A percentile compares a stretch with the other conserved stretches of the same genome.
These are phyloP conservation scores for Saxophila tyrrhenica DNA, from an alignment of 495 filamentous ascomycete species.

Conservation along the genomic window DNA sequence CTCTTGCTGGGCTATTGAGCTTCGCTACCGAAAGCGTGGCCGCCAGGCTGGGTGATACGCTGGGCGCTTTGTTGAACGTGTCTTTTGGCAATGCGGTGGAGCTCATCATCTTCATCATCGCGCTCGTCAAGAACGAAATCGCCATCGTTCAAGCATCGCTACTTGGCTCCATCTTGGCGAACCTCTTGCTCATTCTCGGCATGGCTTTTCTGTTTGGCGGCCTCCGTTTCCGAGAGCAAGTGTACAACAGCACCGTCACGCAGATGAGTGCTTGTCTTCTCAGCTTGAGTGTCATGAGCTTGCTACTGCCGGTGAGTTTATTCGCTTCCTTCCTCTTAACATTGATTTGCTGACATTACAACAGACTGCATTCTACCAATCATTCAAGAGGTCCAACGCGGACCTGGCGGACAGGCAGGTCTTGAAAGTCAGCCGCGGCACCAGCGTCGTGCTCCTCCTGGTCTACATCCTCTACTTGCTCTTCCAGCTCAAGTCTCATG, in stretches of 20 bases:
- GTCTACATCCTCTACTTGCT: slow-evolving; percentile 78
- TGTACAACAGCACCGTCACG: slow-evolving; percentile 89
- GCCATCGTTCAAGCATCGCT: slow-evolving; percentile 81
- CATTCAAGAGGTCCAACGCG: slow-evolving; percentile 48
- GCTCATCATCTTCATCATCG: slow-evolving; percentile 76
- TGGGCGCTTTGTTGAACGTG: slow-evolving; percentile 74
- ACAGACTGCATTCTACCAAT: slow-evolving; percentile 83
- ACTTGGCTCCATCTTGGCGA: slow-evolving; percentile 78
- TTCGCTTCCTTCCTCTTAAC: neutral
- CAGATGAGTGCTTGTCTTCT: slow-evolving; percentile 92
- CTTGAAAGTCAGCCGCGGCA: slow-evolving; percentile 76
- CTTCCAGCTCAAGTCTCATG: slow-evolving; percentile 85
- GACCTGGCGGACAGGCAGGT: slow-evolving; percentile 51
- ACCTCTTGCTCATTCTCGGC: slow-evolving; percentile 76
- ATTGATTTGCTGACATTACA: neutral
- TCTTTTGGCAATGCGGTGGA: slow-evolving; percentile 87
- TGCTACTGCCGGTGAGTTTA: slow-evolving; percentile 55
- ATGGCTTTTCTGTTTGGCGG: slow-evolving; percentile 85
- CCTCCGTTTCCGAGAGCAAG: slow-evolving; percentile 77
- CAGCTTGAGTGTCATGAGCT: slow-evolving; percentile 76
- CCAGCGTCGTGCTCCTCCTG: slow-evolving; percentile 75
- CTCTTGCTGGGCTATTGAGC: slow-evolving; percentile 65
- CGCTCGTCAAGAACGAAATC: slow-evolving; percentile 67
- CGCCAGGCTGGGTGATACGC: slow-evolving; percentile 61
- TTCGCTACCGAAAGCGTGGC: slow-evolving; percentile 78